Percentiles rank a stretch among this genome's conserved stretches.
These are phyloP conservation scores for Calonectria fujianensis DNA, from an alignment of 2,329 filamentous ascomycete genomes.

Conservation along the genomic window DNA sequence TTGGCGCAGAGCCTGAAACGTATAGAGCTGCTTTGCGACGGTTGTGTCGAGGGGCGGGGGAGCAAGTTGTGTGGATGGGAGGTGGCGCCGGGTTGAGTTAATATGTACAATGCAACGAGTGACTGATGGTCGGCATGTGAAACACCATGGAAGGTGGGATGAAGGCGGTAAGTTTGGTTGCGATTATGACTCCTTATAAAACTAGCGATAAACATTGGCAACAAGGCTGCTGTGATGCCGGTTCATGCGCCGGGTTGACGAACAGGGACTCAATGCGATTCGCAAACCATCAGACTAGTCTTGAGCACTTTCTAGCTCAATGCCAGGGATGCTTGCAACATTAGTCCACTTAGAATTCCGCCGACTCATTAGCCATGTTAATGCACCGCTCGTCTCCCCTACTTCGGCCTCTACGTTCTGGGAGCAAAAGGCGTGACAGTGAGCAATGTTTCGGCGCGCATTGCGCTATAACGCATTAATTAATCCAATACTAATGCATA, in stretches of 20 bases:
- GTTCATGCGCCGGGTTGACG: conserved; percentile 10
- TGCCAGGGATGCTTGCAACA: conserved; percentile 17
- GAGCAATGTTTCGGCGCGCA: conserved; percentile 8
- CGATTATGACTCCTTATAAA: conserved; percentile 16
- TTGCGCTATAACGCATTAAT: conserved; percentile 19
- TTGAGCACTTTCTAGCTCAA: conserved; percentile 5
- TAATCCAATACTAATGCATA: conserved; percentile 30
- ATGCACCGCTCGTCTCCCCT: background rate
- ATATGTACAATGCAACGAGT: conserved; percentile 28
- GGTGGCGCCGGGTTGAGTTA: conserved; percentile 3
- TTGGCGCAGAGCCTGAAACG: background rate
- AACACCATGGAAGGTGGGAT: conserved; percentile 35
- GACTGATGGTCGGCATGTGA: conserved; percentile 34
- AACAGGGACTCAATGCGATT: background rate
- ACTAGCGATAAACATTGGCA: background rate
- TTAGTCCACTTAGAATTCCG: conserved; percentile 1
- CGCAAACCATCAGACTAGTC: conserved; percentile 1
- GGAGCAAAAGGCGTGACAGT: background rate
- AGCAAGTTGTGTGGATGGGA: background rate
- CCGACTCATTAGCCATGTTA: conserved; percentile 22
- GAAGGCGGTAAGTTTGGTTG: background rate
- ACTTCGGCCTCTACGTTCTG: too few species aligned
- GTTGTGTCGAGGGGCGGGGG: background rate
- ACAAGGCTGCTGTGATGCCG: background rate
- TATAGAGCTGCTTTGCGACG: background rate